Base-by-base conservation (phyloP, 2,329 filamentous ascomycete genomes). In the Cyclaneusma minus region DNA sequence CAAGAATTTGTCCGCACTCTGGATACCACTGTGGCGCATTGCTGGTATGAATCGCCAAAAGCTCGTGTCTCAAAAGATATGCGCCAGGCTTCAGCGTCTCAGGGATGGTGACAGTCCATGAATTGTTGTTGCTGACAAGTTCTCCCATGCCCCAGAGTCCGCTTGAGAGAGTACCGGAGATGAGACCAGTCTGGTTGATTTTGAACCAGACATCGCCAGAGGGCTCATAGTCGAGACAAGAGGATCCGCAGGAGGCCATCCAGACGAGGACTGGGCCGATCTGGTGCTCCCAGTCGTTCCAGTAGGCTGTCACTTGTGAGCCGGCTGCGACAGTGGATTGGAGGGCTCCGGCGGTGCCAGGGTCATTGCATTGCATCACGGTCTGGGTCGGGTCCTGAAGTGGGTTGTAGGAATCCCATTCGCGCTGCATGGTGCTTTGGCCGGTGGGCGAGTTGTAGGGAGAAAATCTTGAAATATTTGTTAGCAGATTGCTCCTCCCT, bases 181-280 rank as follows among this genome's bases (percentile, higher is more conserved):
- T 54, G 30, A 64, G 48, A 18, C 62, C 64, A 42, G 55, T 52
- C 41, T 68, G 54, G 37, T 64, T 60, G 35, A 69, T 65, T 53
- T 68, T 68, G 56, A 68, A 70, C 64, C 64, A 70, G 28, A 53
- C 52, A 38, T 58, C 54, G 16, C 57, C 55, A 25, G 56, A 58
- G 19, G 65, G 64, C 32, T 63, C 55, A 39, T 62, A 68, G 18
- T 51, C 14, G 8, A 44, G 46, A 43, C 65, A 64, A 25, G 51
- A 54, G 19, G 52, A 50, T 3, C 57, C 43, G 44, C 64, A 68
- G 32, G 62, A 58, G 51, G 62, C 63, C 42, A 64, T 43, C 58
- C 58, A 69, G 3, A 70, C 64, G 55, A 68, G 63, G 21, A 70
- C 60, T 10, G 65, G 65, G 1, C 64, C 65, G 39, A 69, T 64